Conservation (phyloP, 2,329 filamentous ascomycete genomes). For the Arachnomyces sp. region DNA sequence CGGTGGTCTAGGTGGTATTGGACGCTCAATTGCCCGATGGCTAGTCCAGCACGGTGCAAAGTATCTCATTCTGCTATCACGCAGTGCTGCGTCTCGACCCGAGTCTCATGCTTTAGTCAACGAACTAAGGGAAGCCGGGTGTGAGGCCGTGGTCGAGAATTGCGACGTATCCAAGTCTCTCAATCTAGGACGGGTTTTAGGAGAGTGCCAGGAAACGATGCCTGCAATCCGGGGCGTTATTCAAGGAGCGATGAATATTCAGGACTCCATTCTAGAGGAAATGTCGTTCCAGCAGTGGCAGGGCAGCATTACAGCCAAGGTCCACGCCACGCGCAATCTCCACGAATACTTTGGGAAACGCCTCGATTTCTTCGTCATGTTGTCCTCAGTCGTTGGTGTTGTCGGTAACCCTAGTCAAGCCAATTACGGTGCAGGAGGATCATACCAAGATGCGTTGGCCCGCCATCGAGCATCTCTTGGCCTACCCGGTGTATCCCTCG, state of each 20-base stretch:
- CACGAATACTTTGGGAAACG: not conserved
- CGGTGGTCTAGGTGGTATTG: conserved; percentile 50
- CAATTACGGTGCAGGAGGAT: conserved; percentile 32
- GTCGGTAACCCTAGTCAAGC: conserved; percentile 32
- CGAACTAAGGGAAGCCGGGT: conserved; percentile 8
- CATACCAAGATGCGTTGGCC: conserved; percentile 25
- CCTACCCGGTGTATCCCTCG: conserved; percentile 1
- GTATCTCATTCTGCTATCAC: conserved; percentile 45
- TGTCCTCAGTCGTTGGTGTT: conserved; percentile 20
- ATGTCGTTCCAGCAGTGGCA: conserved; percentile 6
- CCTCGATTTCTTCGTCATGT: conserved; percentile 16
- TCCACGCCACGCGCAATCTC: conserved; percentile 5
- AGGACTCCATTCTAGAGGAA: conserved; percentile 5
- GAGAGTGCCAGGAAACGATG: conserved; percentile 15
- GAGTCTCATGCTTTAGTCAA: conserved; percentile 13
- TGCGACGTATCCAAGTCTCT: conserved; percentile 22
- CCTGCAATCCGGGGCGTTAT: conserved; percentile 32
- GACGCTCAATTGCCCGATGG: conserved; percentile 42
- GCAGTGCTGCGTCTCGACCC: conserved; percentile 32
- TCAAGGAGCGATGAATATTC: conserved; percentile 30
- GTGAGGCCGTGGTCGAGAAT: conserved; percentile 10
- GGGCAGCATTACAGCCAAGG: conserved; percentile 1
- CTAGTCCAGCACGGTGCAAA: conserved; percentile 42
- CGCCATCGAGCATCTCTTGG: conserved; percentile 1
- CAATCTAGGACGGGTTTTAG: conserved; percentile 15